phyloP scores from a whole-genome alignment of 352 stramenopile genomes.

The Aphanomyces euteiches region DNA sequence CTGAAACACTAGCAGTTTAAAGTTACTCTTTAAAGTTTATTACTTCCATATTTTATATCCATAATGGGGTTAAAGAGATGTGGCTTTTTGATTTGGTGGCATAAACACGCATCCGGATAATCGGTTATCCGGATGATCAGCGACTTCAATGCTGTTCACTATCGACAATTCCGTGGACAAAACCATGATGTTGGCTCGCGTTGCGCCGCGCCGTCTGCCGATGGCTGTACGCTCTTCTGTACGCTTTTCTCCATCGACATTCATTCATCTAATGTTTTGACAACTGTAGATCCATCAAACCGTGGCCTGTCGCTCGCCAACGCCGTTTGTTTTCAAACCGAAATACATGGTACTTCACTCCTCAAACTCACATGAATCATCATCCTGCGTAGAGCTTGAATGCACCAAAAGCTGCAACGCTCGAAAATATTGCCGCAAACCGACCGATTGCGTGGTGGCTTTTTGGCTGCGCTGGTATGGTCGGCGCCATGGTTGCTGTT shows the following conservation, averaged over 20 bases:
- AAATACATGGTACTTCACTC: constrained; percentile 26
- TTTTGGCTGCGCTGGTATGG: constrained; percentile 90
- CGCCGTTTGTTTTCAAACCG: constrained; percentile 13
- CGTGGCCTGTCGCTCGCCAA: constrained; percentile 13
- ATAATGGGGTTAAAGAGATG: no score
- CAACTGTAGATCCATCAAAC: constrained; percentile 27
- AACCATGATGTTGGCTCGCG: constrained; percentile 22
- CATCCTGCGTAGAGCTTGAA: constrained; percentile 31
- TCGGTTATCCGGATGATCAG: not conserved
- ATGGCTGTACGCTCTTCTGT: constrained; percentile 18
- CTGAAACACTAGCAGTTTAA: no score
- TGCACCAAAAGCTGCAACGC: constrained; percentile 49
- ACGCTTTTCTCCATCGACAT: not conserved
- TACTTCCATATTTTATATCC: no score
- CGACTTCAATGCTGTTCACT: not conserved
- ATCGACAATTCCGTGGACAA: constrained; percentile 1
- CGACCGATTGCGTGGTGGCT: constrained; percentile 93
- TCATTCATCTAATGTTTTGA: not conserved
- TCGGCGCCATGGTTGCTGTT: constrained; percentile 97
- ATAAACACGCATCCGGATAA: constrained; percentile 21
- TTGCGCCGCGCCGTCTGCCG: constrained; percentile 7
- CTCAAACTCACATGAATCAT: not conserved
- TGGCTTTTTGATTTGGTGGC: not conserved
- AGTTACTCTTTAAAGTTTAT: no score
- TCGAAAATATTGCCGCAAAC: constrained; percentile 80